Conservation (phyloP, 202 grass and related monocot species). For the Cymbopogon flexuosus region DNA sequence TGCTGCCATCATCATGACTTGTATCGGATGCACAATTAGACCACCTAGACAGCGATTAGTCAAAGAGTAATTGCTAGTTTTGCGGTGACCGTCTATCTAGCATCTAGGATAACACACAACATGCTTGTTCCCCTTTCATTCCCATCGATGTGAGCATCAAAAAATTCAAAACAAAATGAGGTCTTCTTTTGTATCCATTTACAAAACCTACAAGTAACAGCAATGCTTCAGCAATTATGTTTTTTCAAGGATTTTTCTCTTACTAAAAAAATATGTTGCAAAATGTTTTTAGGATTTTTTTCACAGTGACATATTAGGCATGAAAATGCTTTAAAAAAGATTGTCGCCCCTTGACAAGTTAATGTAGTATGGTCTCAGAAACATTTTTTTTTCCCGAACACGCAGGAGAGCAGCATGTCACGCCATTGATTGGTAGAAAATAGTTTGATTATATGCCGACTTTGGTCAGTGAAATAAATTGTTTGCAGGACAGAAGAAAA, state of each 20-base stretch:
- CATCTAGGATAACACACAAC: background rate
- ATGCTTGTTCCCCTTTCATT: too few species aligned
- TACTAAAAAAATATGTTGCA: background rate
- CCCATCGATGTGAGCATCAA: too few species aligned
- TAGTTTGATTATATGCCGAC: background rate
- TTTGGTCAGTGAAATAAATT: background rate
- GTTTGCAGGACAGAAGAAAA: conserved; percentile 85
- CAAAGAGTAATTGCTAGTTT: background rate
- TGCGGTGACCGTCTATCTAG: background rate
- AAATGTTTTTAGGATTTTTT: background rate
- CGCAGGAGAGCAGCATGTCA: background rate
- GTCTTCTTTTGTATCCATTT: background rate
- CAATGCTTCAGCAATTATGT: background rate
- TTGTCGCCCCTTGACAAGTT: background rate
- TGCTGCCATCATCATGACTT: too few species aligned
- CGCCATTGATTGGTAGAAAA: background rate
- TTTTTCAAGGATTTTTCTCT: background rate
- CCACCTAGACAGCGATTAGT: background rate
- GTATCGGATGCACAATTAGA: background rate
- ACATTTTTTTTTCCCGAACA: background rate
- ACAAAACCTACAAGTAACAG: background rate
- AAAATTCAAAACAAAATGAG: background rate
- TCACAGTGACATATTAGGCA: background rate
- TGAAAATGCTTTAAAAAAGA: background rate
- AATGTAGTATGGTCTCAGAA: background rate